phyloP scores from a whole-genome alignment of 2,329 filamentous ascomycete species.

The Trichophyton verrucosum region DNA sequence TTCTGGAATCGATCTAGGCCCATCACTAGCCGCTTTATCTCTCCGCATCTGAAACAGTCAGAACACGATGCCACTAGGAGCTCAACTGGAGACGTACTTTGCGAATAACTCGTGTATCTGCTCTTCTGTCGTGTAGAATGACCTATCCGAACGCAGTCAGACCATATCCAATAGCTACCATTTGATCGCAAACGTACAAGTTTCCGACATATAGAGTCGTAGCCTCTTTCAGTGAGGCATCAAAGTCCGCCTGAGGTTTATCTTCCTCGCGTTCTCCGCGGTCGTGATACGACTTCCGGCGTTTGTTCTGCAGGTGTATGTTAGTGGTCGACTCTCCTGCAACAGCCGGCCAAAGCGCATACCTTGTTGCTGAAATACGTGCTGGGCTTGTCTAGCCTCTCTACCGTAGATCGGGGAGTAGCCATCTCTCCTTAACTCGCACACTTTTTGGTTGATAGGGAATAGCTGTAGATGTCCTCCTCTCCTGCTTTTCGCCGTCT shows the following conservation, averaged over 20 bases:
- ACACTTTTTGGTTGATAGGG: neutral
- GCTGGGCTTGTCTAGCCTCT: slow-evolving; percentile 84
- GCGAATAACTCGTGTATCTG: slow-evolving; percentile 95
- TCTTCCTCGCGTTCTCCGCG: slow-evolving; percentile 46
- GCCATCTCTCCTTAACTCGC: neutral
- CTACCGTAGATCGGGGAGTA: slow-evolving; percentile 52
- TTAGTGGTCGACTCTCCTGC: neutral
- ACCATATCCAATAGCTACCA: neutral
- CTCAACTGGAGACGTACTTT: slow-evolving; percentile 44
- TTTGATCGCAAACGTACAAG: slow-evolving; percentile 46
- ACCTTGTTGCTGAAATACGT: slow-evolving; percentile 84
- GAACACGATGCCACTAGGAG: too few relatives aligned
- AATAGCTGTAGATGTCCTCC: neutral
- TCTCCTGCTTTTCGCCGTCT: neutral
- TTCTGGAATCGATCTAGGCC: slow-evolving; percentile 93
- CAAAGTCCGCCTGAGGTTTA: slow-evolving; percentile 45
- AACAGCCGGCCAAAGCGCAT: slow-evolving; percentile 14
- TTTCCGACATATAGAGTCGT: slow-evolving; percentile 97
- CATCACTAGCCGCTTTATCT: slow-evolving; percentile 97
- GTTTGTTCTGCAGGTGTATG: slow-evolving; percentile 49
- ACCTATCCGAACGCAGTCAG: slow-evolving; percentile 38
- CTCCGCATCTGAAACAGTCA: slow-evolving; percentile 52
- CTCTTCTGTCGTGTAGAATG: slow-evolving; percentile 97
- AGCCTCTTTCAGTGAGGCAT: slow-evolving; percentile 72
- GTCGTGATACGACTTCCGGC: slow-evolving; percentile 49